Base-by-base conservation (phyloP, 2,329 filamentous ascomycete species). In the Myriangium duriaei region DNA sequence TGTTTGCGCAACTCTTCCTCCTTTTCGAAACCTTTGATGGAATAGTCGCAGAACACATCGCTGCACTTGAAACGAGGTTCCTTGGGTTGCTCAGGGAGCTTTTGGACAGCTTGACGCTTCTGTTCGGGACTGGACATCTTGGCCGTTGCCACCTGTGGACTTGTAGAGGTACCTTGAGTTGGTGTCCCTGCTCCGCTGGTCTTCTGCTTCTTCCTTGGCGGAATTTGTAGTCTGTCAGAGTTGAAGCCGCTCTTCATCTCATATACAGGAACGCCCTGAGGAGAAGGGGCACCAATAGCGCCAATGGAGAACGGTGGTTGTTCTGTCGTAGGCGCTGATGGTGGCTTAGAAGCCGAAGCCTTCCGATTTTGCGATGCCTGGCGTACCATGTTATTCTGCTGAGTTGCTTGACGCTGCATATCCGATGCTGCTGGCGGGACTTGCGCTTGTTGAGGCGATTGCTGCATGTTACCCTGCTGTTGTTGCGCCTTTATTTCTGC, bases 161-260 rank as follows among this genome's bases (percentile, higher is more conserved):
- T 66, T 14, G 46, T 47, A 4, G 54, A 50, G 13, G 42, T 48
- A 4, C 45, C 45, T 32, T 51, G 48, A 9, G 46, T 51, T n/a
- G 49, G 54, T 11, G 59, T 65, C 19, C 51, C 55, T 4, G 50
- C 37, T 15, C 52, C 50, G 11, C 60, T 60, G 21, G 60, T 53
- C 59, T 72, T 74, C 37, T 65, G 63, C 49, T 65, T 71, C 60
- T 76, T 78, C 21, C 21, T 26, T 2, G 67, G 63, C 12, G 73
- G 74, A 15, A 77, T 55, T 32, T 72, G 69, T 32, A 79, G 61
- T 45, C 74, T 70, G 35, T 72, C 68, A 9, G 66, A 63, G 4
- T 67, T 71, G 34, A 76, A 62, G 34, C 65, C 61, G 13, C 63
- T 65, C 13, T 63, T 60, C 6, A 62, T 63, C 40, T 73, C 71